phyloP scores from a whole-genome alignment of 257 asterid species.

The Plectranthus barbatus region DNA sequence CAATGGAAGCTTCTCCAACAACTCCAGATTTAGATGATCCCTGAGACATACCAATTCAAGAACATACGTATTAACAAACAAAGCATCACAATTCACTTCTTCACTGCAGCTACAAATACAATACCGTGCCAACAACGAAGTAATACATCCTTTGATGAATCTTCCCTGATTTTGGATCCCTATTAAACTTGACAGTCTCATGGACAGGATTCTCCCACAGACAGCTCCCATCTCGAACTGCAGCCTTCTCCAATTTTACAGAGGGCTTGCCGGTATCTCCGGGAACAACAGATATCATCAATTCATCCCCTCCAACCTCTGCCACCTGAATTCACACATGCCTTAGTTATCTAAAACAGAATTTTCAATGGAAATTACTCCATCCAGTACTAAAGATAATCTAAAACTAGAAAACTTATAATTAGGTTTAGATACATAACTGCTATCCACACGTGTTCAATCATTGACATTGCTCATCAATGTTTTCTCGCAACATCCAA shows the following conservation, averaged over 20 bases:
- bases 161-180: constrained; percentile 73
- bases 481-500: neutral
- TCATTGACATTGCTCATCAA: neutral
- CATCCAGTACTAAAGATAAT: neutral
- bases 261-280: constrained; percentile 73
- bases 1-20: constrained; percentile 73
- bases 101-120: constrained; percentile 14
- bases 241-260: constrained; percentile 55
- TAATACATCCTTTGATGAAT: constrained; percentile 62
- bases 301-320: constrained; percentile 46
- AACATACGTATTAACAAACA: constrained; percentile 1
- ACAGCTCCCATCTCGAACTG: constrained; percentile 60
- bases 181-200: constrained; percentile 65
- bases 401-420: neutral
- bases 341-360: neutral
- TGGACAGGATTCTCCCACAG: constrained; percentile 73
- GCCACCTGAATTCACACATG: constrained; percentile 32
- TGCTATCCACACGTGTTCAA: neutral
- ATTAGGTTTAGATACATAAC: neutral
- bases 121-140: constrained; percentile 68
- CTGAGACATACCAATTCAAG: constrained; percentile 24
- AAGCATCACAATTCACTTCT: no score
- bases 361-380: neutral
- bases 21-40: constrained; percentile 43
- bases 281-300: constrained; percentile 69